Base-by-base conservation (phyloP, 2,329 filamentous ascomycete species). In the Aspergillus sp. region DNA sequence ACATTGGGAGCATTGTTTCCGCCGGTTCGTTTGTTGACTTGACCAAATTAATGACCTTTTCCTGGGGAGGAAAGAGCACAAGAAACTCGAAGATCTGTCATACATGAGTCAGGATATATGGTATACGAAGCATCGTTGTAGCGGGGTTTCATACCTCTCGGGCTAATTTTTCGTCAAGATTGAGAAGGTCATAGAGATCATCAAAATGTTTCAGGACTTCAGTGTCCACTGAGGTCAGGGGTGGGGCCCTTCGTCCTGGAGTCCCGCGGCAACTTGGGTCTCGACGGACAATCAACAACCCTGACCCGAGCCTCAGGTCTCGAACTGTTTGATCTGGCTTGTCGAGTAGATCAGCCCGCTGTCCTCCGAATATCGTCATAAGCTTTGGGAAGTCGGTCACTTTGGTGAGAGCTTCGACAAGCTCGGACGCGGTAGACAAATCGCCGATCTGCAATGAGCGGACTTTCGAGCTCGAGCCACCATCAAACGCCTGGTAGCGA, bases 181-280 rank as follows among this genome's bases (percentile, higher is more conserved):
- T 87, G 57, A 98, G 82, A 70, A 94, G 90, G 48, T 87, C 85
- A 83, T 95, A 97, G 25, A 99, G 79, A 63, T 94, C 88, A 57
- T 91, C 85, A 70, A 97, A 96, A 74, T 96, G 91, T 60, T 88
- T 84, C 67, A 95, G 80, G 23, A 98, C 88, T 69, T 94, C 91
- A 13, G 86, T 83, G 72, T 98, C 92, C 3, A 98, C 82, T 1
- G 84, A 41, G 80, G 84, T 64, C 80, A 88, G 51, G 80, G 85
- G 54, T 80, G 86, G 55, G 77, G 83, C 64, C 80, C 69, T 72
- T 17, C 71, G 71, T 23, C 64, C 64, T 50, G 70, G 61, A 15
- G 70, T 47, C 45, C 77, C 76, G 22, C 72, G 67, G 15, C 83
- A 81, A 22, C 84, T 81, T 48, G 87, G 84, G 17, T 83, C 82